These are phyloP conservation scores for Coccinonectria pachysandricola DNA, from an alignment of 2,329 filamentous ascomycete genomes.

Conservation along the genomic window DNA sequence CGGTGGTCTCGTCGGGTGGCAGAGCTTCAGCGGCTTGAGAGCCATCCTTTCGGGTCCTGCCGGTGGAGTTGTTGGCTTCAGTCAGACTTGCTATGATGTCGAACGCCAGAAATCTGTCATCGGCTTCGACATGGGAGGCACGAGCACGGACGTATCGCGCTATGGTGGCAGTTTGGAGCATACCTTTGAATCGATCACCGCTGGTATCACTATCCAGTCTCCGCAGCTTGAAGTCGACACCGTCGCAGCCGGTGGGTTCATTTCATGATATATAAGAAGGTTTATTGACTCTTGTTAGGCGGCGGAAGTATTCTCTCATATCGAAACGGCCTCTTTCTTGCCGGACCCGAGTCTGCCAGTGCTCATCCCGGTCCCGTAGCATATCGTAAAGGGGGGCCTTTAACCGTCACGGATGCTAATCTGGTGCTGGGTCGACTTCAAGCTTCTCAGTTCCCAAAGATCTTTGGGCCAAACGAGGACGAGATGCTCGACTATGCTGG, in stretches of 20 bases:
- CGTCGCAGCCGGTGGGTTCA: slow-evolving; percentile 43
- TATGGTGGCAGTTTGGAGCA: slow-evolving; percentile 62
- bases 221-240: slow-evolving; percentile 67
- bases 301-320: slow-evolving; percentile 56
- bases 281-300: no score
- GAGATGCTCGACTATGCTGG: slow-evolving; percentile 65
- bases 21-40: slow-evolving; percentile 13
- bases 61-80: slow-evolving; percentile 8
- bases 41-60: slow-evolving; percentile 15
- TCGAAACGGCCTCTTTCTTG: slow-evolving; percentile 58
- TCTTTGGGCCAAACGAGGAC: slow-evolving; percentile 81
- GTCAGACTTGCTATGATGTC: slow-evolving; percentile 9
- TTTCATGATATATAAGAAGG: no score
- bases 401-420: slow-evolving; percentile 86
- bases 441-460: slow-evolving; percentile 85
- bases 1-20: slow-evolving; percentile 16
- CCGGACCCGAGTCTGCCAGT: slow-evolving; percentile 61
- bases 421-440: slow-evolving; percentile 71
- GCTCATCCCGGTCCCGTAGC: slow-evolving; percentile 75
- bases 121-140: slow-evolving; percentile 38
- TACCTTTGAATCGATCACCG: slow-evolving; percentile 63
- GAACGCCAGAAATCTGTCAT: slow-evolving; percentile 13
- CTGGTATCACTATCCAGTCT: slow-evolving; percentile 58
- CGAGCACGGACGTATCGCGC: slow-evolving; percentile 61
- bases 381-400: slow-evolving; percentile 76